Conservation (phyloP, 768 basidiomycete genomes). For the Cyclocybe cylindracea region DNA sequence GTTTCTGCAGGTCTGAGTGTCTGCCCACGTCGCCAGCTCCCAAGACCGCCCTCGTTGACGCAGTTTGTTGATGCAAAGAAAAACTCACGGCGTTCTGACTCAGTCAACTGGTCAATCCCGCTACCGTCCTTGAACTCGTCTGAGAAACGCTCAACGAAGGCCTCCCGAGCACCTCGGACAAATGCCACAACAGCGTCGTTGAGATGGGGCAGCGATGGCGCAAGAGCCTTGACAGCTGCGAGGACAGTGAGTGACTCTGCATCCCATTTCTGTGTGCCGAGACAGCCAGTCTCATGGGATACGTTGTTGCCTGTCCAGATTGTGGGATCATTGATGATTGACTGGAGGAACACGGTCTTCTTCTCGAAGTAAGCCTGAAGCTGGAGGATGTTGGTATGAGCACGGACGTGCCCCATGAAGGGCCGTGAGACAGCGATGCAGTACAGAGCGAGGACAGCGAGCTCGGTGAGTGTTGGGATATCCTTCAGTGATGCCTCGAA, state of each 20-base stretch:
- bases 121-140: conserved; percentile 25
- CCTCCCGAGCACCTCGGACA: conserved; percentile 16
- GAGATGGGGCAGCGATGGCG: conserved; percentile 13
- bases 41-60: conserved; percentile 26
- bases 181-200: conserved; percentile 15
- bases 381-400: conserved; percentile 20
- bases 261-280: conserved; percentile 12
- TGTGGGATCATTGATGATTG: conserved; percentile 16
- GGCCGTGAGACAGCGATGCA: conserved; percentile 20
- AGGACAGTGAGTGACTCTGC: conserved; percentile 10
- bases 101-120: conserved; percentile 11
- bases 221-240: conserved; percentile 5
- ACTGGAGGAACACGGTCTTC: conserved; percentile 9
- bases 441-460: conserved; percentile 21
- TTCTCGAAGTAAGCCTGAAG: conserved; percentile 19
- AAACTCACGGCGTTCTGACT: neutral
- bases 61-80: conserved; percentile 27
- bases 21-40: conserved; percentile 10
- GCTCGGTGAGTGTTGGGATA: conserved; percentile 25
- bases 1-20: conserved; percentile 4
- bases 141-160: conserved; percentile 22
- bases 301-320: conserved; percentile 12
- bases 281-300: conserved; percentile 1
- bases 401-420: conserved; percentile 22
- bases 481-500: conserved; percentile 19